Base-by-base conservation (phyloP, 1,139 yeast genomes). In the Lodderomyces metapsilosis region DNA sequence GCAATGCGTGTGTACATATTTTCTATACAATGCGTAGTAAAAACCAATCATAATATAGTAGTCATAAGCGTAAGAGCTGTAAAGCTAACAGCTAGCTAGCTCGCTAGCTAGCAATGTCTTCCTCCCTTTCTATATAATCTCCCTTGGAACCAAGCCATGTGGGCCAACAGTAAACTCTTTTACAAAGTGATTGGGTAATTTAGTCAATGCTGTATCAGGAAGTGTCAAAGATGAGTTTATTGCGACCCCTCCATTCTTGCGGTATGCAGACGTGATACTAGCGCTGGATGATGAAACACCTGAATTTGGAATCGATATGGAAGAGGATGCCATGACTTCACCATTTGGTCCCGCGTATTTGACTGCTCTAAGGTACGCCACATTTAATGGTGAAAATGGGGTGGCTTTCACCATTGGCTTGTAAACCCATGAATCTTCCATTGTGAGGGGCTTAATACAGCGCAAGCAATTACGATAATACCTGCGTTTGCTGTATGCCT, bases 361-460 rank as follows among this genome's bases (percentile, higher is more conserved):
- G 36, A 53, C 50, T 28, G 49, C 53, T 39, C 53, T 48, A 43
- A 62, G 48, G 42, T 58, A 58, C 12, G 58, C 52, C 36, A 61
- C 53, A 38, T 56, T 57, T 30, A 62, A 49, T 4, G 70, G 68
- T n/a, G 66, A 61, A 34, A 64, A 48, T 2, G 63, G 54, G 2
- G 75, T 58, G 1, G 80, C 76, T 41, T 71, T 68, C 24, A 76
- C 76, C 12, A 78, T 52, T 7, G 65, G 56, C 49, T 69, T 74
- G 20, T 78, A 76, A 21, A 75, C 64, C 84, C 85, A 80, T 8
- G 70, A 53, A 34, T 78, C 82, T 38, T 78, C 80, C 48, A 66
- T 66, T 2, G 73, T 63, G 39, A 80, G 62, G 5, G 83, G 78
- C 50, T 72, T 76, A 36, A 80, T 77, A 49, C 86, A 80, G 38